Base-by-base conservation (phyloP, 139 green algal species). In the Zygnema circumcarinatum region DNA sequence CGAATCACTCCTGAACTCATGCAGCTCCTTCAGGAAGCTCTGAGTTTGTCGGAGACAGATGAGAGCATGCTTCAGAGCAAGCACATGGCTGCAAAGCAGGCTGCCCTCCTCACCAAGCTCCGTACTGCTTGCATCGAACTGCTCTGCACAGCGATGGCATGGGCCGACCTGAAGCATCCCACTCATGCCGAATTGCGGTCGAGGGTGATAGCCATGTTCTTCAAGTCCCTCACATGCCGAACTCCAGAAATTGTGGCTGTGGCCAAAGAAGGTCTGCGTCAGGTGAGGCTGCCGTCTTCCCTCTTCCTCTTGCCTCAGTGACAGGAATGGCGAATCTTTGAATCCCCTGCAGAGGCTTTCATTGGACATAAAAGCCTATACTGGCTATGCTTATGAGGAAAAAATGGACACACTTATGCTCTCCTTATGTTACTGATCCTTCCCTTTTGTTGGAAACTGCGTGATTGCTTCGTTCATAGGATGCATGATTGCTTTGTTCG, bases 71-170 rank as follows among this genome's bases (percentile, higher is more conserved):
- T 92, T 25, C 83, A 81, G 1, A 41, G 29, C n/a, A 92, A 92
- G 88, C 85, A 79, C 32, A 31, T 82, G n/a, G 80, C 52, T 2
- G 76, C 84, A 21, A 69, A 56, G 38, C 40, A 73, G 83, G 52
- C 47, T 47, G 74, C 82, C 1, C 25, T 88, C 31, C 53, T 97
- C 36, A 90, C 87, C 36, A 73, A 88, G 38, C 89, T 98, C 88
- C 90, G 94, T 16, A 91, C 93, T 38, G 90, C 92, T 0, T 97
- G 94, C 92, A 92, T 98, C 69, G 87, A 96, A 67, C 92, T 98
- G 52, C 88, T 98, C 78, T 93, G 89, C 29, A 94, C 93, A 1
- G 90, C 94, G 2, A 90, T 98, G 87, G 88, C 85, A 20, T 95
- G 93, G 94, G 80, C 92, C 31, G 85, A 93, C 3, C 95, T 98